Evolutionary conservation across 2,329 filamentous ascomycete genomes (phyloP).

Genomic region (Dactylellina cionopaga): DNA sequence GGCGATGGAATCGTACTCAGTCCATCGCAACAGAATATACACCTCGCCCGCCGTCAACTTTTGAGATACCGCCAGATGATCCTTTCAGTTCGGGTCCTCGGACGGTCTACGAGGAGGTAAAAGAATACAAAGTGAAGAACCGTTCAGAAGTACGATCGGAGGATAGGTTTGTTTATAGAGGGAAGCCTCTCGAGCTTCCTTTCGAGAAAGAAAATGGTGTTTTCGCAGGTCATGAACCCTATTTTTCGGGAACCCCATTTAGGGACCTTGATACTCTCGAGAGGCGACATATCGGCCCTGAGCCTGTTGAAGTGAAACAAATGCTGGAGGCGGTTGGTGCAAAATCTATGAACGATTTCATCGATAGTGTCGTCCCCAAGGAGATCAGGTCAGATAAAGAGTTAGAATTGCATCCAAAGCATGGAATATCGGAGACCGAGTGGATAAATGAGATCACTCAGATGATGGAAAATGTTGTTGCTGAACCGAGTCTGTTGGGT

Average conservation of each 20-base stretch:
- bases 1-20: constrained; percentile 12
- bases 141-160: no score
- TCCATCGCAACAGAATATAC: constrained; percentile 4
- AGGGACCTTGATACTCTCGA: constrained; percentile 70
- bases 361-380: constrained; percentile 81
- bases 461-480: constrained; percentile 71
- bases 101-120: no score
- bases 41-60: background rate
- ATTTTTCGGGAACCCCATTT: constrained; percentile 1
- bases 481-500: constrained; percentile 78
- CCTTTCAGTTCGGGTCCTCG: no score
- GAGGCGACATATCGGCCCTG: constrained; percentile 86
- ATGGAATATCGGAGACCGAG: constrained; percentile 70
- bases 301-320: constrained; percentile 72
- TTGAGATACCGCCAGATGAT: no score
- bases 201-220: constrained; percentile 13
- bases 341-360: constrained; percentile 82
- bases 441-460: constrained; percentile 67
- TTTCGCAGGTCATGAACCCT: constrained; percentile 14
- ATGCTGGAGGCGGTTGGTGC: constrained; percentile 78
- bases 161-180: background rate
- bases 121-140: no score
- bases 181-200: constrained; percentile 8
- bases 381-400: constrained; percentile 77
- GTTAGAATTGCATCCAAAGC: constrained; percentile 67